A percentile compares a stretch with the other conserved stretches of the same genome.
phyloP scores from a whole-genome alignment of 805 yeast genomes.

The Yarrowia keelungensis region DNA sequence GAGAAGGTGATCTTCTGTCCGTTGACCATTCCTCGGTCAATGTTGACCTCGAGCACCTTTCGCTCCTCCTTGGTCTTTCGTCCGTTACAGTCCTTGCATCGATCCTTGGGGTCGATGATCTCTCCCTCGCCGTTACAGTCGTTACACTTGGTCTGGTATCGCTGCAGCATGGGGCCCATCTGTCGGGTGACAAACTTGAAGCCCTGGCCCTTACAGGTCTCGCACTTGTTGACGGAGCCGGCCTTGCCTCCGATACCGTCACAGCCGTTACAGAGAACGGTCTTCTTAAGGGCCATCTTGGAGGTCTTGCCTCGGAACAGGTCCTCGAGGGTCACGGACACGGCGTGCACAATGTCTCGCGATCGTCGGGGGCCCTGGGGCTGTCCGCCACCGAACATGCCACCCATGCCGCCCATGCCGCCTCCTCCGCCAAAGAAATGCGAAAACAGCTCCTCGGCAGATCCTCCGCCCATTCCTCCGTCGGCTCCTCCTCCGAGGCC shows the following conservation, averaged over 20 bases:
- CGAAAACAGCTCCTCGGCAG: constrained; percentile 75
- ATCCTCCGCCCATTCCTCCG: constrained; percentile 71
- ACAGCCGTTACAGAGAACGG: constrained; percentile 85
- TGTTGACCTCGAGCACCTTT: constrained; percentile 91
- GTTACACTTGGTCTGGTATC: constrained; percentile 94
- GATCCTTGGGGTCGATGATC: constrained; percentile 81
- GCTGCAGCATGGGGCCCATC: constrained; percentile 99
- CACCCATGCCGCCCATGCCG: constrained; percentile 50
- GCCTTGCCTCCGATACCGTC: constrained; percentile 96
- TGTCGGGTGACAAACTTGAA: constrained; percentile 90
- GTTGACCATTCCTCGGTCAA: constrained; percentile 96
- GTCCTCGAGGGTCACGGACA: constrained; percentile 88
- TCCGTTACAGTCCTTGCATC: constrained; percentile 88
- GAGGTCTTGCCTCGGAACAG: constrained; percentile 92
- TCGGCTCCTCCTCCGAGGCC: constrained; percentile 80
- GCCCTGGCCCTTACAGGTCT: constrained; percentile 91
- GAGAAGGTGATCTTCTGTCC: constrained; percentile 89
- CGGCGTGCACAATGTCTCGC: constrained; percentile 87
- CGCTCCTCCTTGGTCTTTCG: constrained; percentile 86
- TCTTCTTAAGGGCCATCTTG: constrained; percentile 91
- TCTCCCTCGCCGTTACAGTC: constrained; percentile 93
- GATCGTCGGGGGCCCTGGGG: constrained; percentile 87
- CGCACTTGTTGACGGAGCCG: constrained; percentile 86
- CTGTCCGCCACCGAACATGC: constrained; percentile 57
- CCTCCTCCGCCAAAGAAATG: constrained; percentile 80